phyloP scores from a whole-genome alignment of 805 yeast genomes.

The Wickerhamomyces rabaulensis region DNA sequence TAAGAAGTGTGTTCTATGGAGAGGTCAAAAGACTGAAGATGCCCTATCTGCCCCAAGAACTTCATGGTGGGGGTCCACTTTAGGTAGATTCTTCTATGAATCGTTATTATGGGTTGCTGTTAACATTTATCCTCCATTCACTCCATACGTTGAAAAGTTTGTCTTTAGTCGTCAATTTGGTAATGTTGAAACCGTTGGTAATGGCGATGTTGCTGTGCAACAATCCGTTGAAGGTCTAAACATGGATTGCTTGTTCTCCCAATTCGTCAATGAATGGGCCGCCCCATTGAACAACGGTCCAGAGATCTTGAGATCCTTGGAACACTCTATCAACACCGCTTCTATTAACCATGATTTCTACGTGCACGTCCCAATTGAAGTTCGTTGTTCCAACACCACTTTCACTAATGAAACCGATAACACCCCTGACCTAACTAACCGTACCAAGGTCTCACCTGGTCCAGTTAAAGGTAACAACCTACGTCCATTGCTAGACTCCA shows the following conservation, averaged over 20 bases:
- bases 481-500: slow-evolving; percentile 76
- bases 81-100: slow-evolving; percentile 80
- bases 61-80: slow-evolving; percentile 80
- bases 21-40: slow-evolving; percentile 73
- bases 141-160: slow-evolving; percentile 82
- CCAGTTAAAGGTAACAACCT: slow-evolving; percentile 80
- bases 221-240: slow-evolving; percentile 82
- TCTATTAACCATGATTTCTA: slow-evolving; percentile 56
- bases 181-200: slow-evolving; percentile 54
- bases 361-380: slow-evolving; percentile 94
- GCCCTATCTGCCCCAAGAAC: slow-evolving; percentile 57
- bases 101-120: slow-evolving; percentile 75
- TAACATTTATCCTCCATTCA: slow-evolving; percentile 62
- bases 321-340: slow-evolving; percentile 57
- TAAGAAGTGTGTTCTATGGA: slow-evolving; percentile 81
- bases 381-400: slow-evolving; percentile 87
- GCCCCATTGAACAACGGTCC: slow-evolving; percentile 79
- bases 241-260: slow-evolving; percentile 94
- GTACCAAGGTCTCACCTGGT: slow-evolving; percentile 57
- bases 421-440: slow-evolving; percentile 42
- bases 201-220: slow-evolving; percentile 64
- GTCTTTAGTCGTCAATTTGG: slow-evolving; percentile 86
- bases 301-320: slow-evolving; percentile 59
- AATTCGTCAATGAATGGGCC: slow-evolving; percentile 97
- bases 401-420: slow-evolving; percentile 22